phyloP scores from a whole-genome alignment of 2,329 filamentous ascomycete genomes.

The Nemania sp. region DNA sequence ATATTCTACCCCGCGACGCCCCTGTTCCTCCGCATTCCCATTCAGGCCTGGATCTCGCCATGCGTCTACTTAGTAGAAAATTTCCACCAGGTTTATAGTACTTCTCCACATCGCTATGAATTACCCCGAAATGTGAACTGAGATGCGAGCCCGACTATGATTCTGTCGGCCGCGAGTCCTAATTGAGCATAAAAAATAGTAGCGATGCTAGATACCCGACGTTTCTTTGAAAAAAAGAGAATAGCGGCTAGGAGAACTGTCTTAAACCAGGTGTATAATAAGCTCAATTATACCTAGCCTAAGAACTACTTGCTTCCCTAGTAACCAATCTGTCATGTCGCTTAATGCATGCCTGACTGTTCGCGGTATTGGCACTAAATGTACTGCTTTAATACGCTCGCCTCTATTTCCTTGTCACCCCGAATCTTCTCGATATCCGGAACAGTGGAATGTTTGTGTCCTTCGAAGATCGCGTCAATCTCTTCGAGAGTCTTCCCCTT shows the following conservation, averaged over 20 bases:
- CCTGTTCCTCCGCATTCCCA: slow-evolving; percentile 22
- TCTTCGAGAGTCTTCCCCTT: slow-evolving; percentile 55
- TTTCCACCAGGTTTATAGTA: background rate
- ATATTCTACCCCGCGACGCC: slow-evolving; percentile 35
- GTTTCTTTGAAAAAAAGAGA: background rate
- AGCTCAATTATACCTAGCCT: background rate
- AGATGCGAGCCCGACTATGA: background rate
- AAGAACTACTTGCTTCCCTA: background rate
- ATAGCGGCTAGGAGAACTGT: too few species aligned
- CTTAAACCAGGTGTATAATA: background rate
- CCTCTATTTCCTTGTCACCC: slow-evolving; percentile 36
- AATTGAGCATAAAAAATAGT: background rate
- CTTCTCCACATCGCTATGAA: slow-evolving; percentile 48
- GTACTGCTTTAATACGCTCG: background rate
- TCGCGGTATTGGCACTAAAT: background rate
- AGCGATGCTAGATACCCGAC: background rate
- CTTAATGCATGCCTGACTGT: background rate
- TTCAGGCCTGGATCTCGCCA: background rate
- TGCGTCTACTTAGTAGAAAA: background rate
- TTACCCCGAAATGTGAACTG: slow-evolving; percentile 35
- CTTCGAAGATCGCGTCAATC: slow-evolving; percentile 54
- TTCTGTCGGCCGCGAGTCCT: background rate
- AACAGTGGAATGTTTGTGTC: slow-evolving; percentile 50
- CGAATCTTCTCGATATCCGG: slow-evolving; percentile 44
- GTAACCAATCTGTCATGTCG: background rate